Evolutionary conservation across 108 stramenopile genomes (phyloP).

Genomic region (Schizochytrium sp.): DNA sequence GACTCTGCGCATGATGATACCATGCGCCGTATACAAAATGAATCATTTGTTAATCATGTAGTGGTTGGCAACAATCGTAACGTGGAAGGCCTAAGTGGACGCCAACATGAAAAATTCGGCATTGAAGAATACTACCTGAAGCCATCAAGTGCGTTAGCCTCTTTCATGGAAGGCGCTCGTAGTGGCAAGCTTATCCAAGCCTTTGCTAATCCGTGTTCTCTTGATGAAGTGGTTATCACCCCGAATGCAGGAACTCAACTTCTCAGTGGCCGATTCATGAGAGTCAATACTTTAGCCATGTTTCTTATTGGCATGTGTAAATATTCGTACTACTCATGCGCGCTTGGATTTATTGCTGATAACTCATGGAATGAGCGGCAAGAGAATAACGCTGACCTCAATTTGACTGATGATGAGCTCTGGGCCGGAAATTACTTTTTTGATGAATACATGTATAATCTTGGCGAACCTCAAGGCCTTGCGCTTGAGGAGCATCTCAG

Average conservation of each 20-base stretch:
- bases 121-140: conserved; percentile 25
- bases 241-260: not conserved
- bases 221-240: not conserved
- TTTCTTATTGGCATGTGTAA: conserved; percentile 36
- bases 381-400: not conserved
- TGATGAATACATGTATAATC: not conserved
- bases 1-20: conserved; percentile 13
- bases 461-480: not conserved
- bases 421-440: not conserved
- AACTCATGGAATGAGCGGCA: conserved; percentile 6
- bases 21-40: not conserved
- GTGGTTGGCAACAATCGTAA: conserved; percentile 26
- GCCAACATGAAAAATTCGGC: conserved; percentile 18
- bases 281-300: conserved; percentile 15
- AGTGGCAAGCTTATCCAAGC: conserved; percentile 17
- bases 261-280: conserved; percentile 9
- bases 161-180: conserved; percentile 17
- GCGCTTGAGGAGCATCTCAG: not conserved
- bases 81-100: not conserved
- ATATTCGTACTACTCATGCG: conserved; percentile 28
- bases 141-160: not conserved
- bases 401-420: conserved; percentile 1
- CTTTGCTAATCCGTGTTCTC: conserved; percentile 14
- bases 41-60: not conserved
- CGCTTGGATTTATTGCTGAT: conserved; percentile 8